Percentiles rank a stretch among this genome's conserved stretches.
phyloP scores from a whole-genome alignment of 257 asterid genomes.

The Apocynum venetum region DNA sequence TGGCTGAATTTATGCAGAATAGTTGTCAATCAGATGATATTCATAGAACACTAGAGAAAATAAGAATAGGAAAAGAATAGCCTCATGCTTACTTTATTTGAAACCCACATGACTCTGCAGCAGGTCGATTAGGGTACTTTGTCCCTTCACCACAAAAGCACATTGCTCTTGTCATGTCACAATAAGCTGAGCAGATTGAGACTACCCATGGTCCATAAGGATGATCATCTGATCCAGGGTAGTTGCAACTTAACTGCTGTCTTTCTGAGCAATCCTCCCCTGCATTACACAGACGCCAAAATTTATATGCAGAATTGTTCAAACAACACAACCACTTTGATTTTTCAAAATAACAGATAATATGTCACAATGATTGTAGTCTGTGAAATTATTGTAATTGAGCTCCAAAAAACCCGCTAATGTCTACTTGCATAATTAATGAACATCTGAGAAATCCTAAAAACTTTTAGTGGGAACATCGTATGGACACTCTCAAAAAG shows the following conservation, averaged over 20 bases:
- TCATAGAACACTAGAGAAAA: conserved; percentile 1
- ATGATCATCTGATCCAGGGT: conserved; percentile 44
- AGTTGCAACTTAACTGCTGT: conserved; percentile 63
- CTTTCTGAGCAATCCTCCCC: conserved; percentile 88
- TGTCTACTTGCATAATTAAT: not conserved
- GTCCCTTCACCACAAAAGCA: conserved; percentile 99
- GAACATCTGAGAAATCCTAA: not conserved
- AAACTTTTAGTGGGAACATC: not conserved
- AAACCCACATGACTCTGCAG: conserved; percentile 85
- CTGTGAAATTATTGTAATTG: not conserved
- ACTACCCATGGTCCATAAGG: conserved; percentile 94
- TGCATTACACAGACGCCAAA: conserved; percentile 25
- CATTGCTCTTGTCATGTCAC: conserved; percentile 90
- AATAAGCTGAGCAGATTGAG: conserved; percentile 77
- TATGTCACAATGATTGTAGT: not conserved
- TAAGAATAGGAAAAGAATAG: conserved; percentile 12
- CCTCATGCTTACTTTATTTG: conserved; percentile 52
- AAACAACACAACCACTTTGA: not conserved
- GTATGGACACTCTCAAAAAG: not conserved
- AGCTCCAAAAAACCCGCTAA: not conserved
- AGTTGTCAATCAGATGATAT: conserved; percentile 13
- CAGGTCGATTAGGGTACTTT: conserved; percentile 90
- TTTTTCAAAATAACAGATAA: not conserved
- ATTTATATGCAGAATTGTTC: not conserved
- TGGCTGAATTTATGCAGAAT: conserved; percentile 36